phyloP scores from a whole-genome alignment of 2,329 filamentous ascomycete genomes.

The Cladobotryum protrusum region DNA sequence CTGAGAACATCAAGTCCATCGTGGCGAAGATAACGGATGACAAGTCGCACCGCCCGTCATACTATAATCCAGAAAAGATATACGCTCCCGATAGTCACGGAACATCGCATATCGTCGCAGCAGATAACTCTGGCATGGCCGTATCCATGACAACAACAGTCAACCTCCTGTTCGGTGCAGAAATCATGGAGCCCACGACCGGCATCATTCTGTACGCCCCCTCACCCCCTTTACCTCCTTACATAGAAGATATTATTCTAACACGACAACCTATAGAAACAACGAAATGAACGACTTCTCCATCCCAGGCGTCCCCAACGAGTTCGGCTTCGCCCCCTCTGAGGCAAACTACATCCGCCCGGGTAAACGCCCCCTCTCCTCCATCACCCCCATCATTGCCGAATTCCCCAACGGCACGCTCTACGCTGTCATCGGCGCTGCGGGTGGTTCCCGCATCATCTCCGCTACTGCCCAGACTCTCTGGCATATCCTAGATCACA shows the following conservation, averaged over 20 bases:
- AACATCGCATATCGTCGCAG: slow-evolving; percentile 66
- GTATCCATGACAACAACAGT: slow-evolving; percentile 81
- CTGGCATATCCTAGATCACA: slow-evolving; percentile 64
- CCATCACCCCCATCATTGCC: slow-evolving; percentile 73
- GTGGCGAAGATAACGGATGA: slow-evolving; percentile 64
- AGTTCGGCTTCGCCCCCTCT: slow-evolving; percentile 78
- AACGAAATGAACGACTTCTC: slow-evolving; percentile 76
- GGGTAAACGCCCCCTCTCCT: slow-evolving; percentile 75
- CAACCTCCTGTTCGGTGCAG: slow-evolving; percentile 78
- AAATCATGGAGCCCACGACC: slow-evolving; percentile 71
- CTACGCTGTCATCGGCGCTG: slow-evolving; percentile 65
- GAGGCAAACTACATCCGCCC: slow-evolving; percentile 76
- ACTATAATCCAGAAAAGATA: slow-evolving; percentile 64
- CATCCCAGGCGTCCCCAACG: slow-evolving; percentile 69
- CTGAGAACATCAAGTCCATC: slow-evolving; percentile 51
- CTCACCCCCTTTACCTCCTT: not conserved
- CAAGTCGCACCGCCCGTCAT: slow-evolving; percentile 62
- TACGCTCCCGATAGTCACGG: slow-evolving; percentile 65
- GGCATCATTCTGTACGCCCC: slow-evolving; percentile 65
- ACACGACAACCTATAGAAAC: slow-evolving; percentile 33
- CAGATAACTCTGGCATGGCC: slow-evolving; percentile 67
- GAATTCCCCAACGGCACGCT: slow-evolving; percentile 57
- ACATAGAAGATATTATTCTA: slow-evolving; percentile 14
- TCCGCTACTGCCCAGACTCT: slow-evolving; percentile 70
- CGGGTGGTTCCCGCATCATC: slow-evolving; percentile 78